Evolutionary conservation across 2,329 filamentous ascomycete genomes (phyloP), one percentile per base, ranked within the genome.

Genomic region (Coniochaeta prunicola): DNA sequence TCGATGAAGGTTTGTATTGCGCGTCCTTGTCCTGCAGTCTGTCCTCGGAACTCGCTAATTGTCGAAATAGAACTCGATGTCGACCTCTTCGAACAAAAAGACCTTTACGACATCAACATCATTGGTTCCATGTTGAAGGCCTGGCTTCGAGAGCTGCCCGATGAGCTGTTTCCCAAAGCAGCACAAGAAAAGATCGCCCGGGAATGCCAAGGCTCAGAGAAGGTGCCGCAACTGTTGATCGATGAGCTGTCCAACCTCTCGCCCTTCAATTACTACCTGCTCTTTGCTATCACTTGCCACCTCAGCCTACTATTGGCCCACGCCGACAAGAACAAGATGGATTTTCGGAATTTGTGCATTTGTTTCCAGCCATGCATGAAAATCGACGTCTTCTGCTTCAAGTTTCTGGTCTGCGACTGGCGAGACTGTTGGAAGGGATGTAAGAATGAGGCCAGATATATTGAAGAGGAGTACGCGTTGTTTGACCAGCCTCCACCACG

Each of bases 361-460:
- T 97, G 93, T 76, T 97, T 97, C 74, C 92, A 96, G 73, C 93
- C 93, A 3, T 96, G 92, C 73, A 91, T 97, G 84, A 96, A 93
- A 75, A 94, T 97, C 60, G 93, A 97, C 68, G 88, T 88, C 1
- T 96, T 93, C 71, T 96, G 91, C 71, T 97, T 97, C 81, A 91
- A 92, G 67, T 97, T 96, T 64, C 80, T 97, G 13, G 92, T 97
- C 21, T 91, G 91, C 69, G 89, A 97, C 70, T 97, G 93, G 93
- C 87, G 92, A 66, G 88, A 96, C 65, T 97, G 93, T 76, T 97
- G 93, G 93, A 92, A 94, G 71, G 93, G 93, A 9, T 97, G 93
- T 76, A 92, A 88, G 78, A 96, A 90, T 13, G 93, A 97, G 73
- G 86, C 91, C 62, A 86, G 85, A 64, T 93, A 83, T 68, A 86